Percentiles rank a stretch among this genome's conserved stretches.
Evolutionary conservation across 2,329 filamentous ascomycete species (phyloP).

Genomic region (Massarina eburnea): DNA sequence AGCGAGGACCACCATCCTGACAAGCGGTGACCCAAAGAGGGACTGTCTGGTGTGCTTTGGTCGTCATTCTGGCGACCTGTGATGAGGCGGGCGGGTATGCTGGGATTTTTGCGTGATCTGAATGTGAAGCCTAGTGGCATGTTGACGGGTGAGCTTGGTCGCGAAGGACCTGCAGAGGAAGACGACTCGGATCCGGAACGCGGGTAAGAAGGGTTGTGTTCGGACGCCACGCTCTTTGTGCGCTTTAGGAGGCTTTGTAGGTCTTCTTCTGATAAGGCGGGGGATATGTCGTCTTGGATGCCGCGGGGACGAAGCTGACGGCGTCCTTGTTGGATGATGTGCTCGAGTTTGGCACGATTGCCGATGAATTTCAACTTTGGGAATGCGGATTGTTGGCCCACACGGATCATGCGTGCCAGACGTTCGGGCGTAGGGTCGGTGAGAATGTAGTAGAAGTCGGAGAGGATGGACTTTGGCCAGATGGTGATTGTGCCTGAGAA

Average conservation of each 20-base stretch:
- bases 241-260: slow-evolving; percentile 44
- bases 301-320: slow-evolving; percentile 41
- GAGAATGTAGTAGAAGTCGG: slow-evolving; percentile 84
- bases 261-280: slow-evolving; percentile 51
- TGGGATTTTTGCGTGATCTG: slow-evolving; percentile 19
- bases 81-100: slow-evolving; percentile 7
- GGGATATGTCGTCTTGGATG: slow-evolving; percentile 36
- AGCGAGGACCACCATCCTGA: slow-evolving; percentile 42
- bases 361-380: slow-evolving; percentile 89
- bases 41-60: slow-evolving; percentile 25
- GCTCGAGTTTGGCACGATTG: slow-evolving; percentile 84
- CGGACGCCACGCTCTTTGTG: slow-evolving; percentile 22
- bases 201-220: slow-evolving; percentile 16
- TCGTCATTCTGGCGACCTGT: slow-evolving; percentile 5
- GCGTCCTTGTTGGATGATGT: slow-evolving; percentile 61
- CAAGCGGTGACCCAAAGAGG: slow-evolving; percentile 32
- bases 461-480: slow-evolving; percentile 79
- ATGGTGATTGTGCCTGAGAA: slow-evolving; percentile 96
- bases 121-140: slow-evolving; percentile 35
- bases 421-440: slow-evolving; percentile 76
- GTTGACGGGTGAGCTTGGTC: slow-evolving; percentile 31
- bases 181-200: slow-evolving; percentile 34
- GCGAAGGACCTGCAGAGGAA: slow-evolving; percentile 24
- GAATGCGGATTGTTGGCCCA: slow-evolving; percentile 85
- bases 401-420: slow-evolving; percentile 84